These are phyloP conservation scores for Dacryopinax primogenitus DNA, from an alignment of 768 basidiomycete genomes.

Conservation along the genomic window DNA sequence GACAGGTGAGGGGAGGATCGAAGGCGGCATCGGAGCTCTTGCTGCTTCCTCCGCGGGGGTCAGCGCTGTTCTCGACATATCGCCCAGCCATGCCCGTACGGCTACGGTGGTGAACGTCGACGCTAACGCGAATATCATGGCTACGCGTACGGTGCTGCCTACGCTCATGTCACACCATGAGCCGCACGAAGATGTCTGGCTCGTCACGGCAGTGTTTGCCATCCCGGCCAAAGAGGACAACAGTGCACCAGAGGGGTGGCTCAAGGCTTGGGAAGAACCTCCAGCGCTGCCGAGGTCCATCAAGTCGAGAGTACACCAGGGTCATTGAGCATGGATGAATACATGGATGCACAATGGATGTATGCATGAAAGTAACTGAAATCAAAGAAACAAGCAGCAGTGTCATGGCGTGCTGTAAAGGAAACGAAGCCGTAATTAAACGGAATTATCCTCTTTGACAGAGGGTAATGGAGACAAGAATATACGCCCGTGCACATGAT, in stretches of 20 bases:
- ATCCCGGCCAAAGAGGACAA: constrained; percentile 29
- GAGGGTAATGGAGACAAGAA: too few species aligned
- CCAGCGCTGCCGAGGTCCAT: constrained; percentile 12
- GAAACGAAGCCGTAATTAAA: too few species aligned
- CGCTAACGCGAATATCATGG: constrained; percentile 59
- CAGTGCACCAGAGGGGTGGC: constrained; percentile 17
- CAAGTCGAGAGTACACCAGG: background rate
- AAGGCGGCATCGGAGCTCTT: constrained; percentile 34
- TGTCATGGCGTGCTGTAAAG: too few species aligned
- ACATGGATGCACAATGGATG: background rate
- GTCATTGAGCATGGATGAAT: background rate
- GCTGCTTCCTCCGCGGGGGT: constrained; percentile 50
- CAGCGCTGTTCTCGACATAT: constrained; percentile 46
- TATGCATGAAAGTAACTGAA: background rate
- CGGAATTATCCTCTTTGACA: too few species aligned
- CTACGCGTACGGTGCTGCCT: constrained; percentile 53
- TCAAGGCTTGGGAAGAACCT: constrained; percentile 15
- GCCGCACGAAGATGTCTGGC: constrained; percentile 38
- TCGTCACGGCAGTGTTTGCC: constrained; percentile 55
- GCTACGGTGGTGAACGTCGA: constrained; percentile 48
- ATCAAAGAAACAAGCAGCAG: background rate
- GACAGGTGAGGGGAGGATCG: constrained; percentile 38
- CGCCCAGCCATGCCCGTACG: constrained; percentile 19
- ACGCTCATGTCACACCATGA: constrained; percentile 42
- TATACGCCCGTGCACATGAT: too few species aligned